Percentiles rank a stretch among this genome's conserved stretches.
Conservation (phyloP, 768 basidiomycete species). For the Suillus brevipes region DNA sequence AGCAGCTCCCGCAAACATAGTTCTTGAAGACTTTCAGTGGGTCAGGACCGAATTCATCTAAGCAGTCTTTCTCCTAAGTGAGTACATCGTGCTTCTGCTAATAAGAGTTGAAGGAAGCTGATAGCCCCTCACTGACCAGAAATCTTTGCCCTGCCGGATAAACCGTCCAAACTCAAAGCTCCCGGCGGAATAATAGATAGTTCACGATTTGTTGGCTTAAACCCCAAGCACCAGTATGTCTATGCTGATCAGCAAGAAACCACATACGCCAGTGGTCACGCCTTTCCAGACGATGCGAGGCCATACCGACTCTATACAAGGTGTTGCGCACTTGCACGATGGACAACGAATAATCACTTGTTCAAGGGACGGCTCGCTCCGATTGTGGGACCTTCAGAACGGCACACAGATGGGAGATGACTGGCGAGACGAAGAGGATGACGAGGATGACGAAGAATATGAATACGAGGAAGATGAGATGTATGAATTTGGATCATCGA, state of each 20-base stretch:
- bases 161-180: background rate
- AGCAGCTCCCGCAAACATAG: background rate
- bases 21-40: background rate
- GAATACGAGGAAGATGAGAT: background rate
- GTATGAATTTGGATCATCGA: background rate
- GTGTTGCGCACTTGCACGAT: background rate
- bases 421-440: background rate
- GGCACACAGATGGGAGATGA: background rate
- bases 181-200: background rate
- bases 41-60: background rate
- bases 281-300: background rate
- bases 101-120: background rate
- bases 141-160: background rate
- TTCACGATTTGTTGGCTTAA: background rate
- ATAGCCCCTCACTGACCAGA: background rate
- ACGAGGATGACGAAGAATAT: background rate
- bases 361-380: background rate
- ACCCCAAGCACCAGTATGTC: background rate
- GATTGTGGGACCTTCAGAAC: background rate
- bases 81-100: background rate
- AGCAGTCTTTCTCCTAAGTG: background rate
- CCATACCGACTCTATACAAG: background rate
- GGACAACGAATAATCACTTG: background rate
- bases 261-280: background rate
- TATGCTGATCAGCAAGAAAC: background rate